phyloP scores from a whole-genome alignment of 495 filamentous ascomycete genomes.

The Tuber brumale region DNA sequence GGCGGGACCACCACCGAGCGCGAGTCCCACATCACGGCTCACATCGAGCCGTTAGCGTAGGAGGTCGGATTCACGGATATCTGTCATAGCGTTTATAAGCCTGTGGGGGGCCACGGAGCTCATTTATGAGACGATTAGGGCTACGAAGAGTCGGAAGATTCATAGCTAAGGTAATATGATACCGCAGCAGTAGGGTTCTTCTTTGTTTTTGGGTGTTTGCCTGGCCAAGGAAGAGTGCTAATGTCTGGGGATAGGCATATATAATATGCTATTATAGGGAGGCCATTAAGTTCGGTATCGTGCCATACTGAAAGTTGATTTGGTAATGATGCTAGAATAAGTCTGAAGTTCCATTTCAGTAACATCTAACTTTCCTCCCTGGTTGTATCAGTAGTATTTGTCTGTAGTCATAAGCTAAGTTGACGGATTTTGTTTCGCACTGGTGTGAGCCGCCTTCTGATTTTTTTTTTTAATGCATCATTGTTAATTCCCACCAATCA shows the following conservation, averaged over 20 bases:
- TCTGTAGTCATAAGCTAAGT: neutral
- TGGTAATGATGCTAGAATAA: neutral
- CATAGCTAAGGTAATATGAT: conserved; percentile 13
- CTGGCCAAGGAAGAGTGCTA: neutral
- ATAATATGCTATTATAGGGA: neutral
- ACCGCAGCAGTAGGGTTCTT: neutral
- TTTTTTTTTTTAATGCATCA: neutral
- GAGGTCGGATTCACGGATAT: no score
- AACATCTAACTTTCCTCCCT: neutral
- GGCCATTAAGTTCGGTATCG: neutral
- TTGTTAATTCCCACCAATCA: neutral
- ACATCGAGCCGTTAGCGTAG: no score
- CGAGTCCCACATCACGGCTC: no score
- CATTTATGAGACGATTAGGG: neutral
- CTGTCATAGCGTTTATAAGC: no score
- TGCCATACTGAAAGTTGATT: neutral
- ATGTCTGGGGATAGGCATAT: neutral
- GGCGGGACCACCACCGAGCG: no score
- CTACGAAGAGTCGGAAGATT: conserved; percentile 14
- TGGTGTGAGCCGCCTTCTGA: neutral
- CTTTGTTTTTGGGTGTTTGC: no score
- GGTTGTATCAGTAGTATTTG: neutral
- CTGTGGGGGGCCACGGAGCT: conserved; percentile 40
- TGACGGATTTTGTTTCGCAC: neutral
- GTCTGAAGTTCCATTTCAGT: neutral